These are phyloP conservation scores for Hippophae rhamnoides DNA, from an alignment of 306 rosid genomes.

Conservation along the genomic window DNA sequence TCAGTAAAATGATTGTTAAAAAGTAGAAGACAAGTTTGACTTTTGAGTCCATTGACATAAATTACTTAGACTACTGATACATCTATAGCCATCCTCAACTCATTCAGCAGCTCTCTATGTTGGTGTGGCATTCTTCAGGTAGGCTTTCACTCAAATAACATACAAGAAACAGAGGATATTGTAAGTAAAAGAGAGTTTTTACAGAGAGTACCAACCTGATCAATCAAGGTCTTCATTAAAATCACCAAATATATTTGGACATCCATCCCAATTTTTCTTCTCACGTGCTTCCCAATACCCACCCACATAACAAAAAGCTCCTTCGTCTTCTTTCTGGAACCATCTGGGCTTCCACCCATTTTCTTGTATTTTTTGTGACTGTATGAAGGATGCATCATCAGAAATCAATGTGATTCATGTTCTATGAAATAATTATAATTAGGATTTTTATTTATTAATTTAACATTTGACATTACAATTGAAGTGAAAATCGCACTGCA, in stretches of 20 bases:
- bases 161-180: background rate
- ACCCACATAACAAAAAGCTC: constrained; percentile 58
- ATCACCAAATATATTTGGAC: constrained; percentile 85
- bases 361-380: constrained; percentile 95
- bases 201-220: constrained; percentile 31
- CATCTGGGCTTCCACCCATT: constrained; percentile 92
- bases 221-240: constrained; percentile 38
- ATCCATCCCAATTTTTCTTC: constrained; percentile 62
- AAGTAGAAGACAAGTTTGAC: too few relatives aligned
- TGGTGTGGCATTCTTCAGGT: too few relatives aligned
- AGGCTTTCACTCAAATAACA: background rate
- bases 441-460: too few relatives aligned
- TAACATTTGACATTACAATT: too few relatives aligned
- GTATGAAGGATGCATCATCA: background rate
- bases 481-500: too few relatives aligned
- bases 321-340: constrained; percentile 67
- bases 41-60: too few relatives aligned
- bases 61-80: too few relatives aligned
- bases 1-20: too few relatives aligned
- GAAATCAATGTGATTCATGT: background rate
- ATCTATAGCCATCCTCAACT: too few relatives aligned
- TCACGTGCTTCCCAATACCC: constrained; percentile 88
- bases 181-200: constrained; percentile 4
- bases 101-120: too few relatives aligned
- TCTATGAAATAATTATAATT: background rate